Conservation (phyloP, 2,329 filamentous ascomycete species). For the Scedosporium apiospermum region DNA sequence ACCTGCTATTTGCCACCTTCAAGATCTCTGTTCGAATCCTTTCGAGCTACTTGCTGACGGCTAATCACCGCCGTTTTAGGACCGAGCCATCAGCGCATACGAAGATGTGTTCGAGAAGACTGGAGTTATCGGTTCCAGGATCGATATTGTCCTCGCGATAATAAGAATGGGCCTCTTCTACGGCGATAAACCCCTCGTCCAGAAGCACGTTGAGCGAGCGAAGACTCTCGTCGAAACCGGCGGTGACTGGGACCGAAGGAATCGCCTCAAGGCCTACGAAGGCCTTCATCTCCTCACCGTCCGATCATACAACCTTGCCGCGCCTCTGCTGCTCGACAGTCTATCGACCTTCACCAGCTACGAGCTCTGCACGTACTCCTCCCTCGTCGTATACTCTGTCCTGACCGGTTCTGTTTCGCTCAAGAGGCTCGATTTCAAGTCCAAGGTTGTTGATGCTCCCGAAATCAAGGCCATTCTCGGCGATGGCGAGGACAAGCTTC, state of each 20-base stretch:
- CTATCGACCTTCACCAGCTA: slow-evolving; percentile 98
- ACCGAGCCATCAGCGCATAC: slow-evolving; percentile 86
- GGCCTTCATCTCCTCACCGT: slow-evolving; percentile 87
- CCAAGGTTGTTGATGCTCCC: slow-evolving; percentile 94
- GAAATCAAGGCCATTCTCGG: slow-evolving; percentile 97
- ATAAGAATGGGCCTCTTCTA: slow-evolving; percentile 95
- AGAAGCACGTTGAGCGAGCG: slow-evolving; percentile 87
- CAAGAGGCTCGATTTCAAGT: slow-evolving; percentile 97
- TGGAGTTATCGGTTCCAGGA: slow-evolving; percentile 92
- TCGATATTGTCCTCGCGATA: slow-evolving; percentile 92
- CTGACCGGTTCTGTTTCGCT: slow-evolving; percentile 89
- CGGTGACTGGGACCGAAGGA: slow-evolving; percentile 96
- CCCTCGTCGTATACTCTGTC: slow-evolving; percentile 89
- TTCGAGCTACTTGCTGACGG: neutral
- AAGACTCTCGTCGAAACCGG: slow-evolving; percentile 86
- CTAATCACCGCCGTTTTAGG: slow-evolving; percentile 40
- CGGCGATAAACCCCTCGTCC: slow-evolving; percentile 81
- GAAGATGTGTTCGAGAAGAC: slow-evolving; percentile 95
- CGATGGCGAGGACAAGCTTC: slow-evolving; percentile 76
- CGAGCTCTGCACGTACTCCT: slow-evolving; percentile 95
- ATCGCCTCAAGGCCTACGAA: slow-evolving; percentile 97
- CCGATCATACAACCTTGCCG: slow-evolving; percentile 81
- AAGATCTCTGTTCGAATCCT: neutral
- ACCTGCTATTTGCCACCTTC: neutral
- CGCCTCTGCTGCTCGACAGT: slow-evolving; percentile 89